These are phyloP conservation scores for Darksidea phi DNA, from an alignment of 495 filamentous ascomycete species.

Conservation along the genomic window DNA sequence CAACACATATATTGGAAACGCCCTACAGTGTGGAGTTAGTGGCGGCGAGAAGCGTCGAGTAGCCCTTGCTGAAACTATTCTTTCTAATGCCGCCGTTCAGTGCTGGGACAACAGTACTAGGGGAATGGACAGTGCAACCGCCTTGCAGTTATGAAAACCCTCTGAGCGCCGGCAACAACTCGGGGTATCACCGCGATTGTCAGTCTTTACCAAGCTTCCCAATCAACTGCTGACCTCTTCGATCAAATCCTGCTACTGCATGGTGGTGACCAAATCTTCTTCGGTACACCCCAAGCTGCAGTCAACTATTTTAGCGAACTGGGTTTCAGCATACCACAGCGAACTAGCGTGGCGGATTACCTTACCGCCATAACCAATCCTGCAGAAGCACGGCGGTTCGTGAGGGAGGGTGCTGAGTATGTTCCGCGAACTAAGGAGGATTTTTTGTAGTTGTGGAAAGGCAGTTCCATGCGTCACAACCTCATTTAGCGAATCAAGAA, in stretches of 20 bases:
- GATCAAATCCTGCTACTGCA: conserved; percentile 79
- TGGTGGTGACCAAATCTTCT: conserved; percentile 81
- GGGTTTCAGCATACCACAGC: conserved; percentile 70
- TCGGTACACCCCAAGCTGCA: conserved; percentile 61
- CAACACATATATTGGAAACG: conserved; percentile 77
- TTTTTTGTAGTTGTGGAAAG: conserved; percentile 52
- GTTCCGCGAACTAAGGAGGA: conserved; percentile 74
- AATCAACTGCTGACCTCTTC: conserved; percentile 48
- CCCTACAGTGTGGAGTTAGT: conserved; percentile 73
- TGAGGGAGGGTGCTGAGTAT: conserved; percentile 63
- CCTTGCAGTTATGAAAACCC: too few relatives aligned
- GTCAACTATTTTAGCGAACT: conserved; percentile 70
- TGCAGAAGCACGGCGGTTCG: conserved; percentile 61
- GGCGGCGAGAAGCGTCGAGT: conserved; percentile 84
- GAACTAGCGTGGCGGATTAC: conserved; percentile 77
- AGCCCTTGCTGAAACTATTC: conserved; percentile 69
- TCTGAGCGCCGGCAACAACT: too few relatives aligned
- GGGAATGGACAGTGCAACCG: conserved; percentile 76
- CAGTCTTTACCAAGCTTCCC: too few relatives aligned
- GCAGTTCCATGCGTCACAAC: not conserved
- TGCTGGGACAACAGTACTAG: conserved; percentile 87
- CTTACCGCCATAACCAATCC: conserved; percentile 76
- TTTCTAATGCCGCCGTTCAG: conserved; percentile 66
- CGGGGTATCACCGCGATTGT: too few relatives aligned
- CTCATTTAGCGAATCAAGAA: too few relatives aligned